Base-by-base conservation (phyloP, 106 monocot species). In the Dendrobium officinale region DNA sequence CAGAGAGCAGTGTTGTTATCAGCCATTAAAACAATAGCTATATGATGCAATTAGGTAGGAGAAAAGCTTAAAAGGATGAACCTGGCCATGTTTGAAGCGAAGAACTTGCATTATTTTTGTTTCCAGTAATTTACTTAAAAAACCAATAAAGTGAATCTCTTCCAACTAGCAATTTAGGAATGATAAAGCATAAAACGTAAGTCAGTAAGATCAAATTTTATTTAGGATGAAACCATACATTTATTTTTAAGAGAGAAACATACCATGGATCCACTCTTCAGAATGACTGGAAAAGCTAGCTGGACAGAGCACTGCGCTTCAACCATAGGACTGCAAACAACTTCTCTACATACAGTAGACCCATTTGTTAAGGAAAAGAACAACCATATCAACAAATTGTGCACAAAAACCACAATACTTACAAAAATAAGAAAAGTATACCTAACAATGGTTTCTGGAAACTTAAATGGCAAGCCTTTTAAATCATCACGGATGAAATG, bases 291-390 rank as follows among this genome's bases (percentile, higher is more conserved):
- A 77, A 99, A 99, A n/a, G 93, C 92, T 72, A 99, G 84, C 79
- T 99, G 99, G 55, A 99, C 99, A 91, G 86, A 95, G 77, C 99
- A 99, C 79, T 99, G 95, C 61, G 93, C 99, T 86, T 99, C 98
- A 67, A 99, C 99, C 99, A 99, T 99, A 80, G 95, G 98, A 77
- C 95, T 99, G 79, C 88, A 89, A 2, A 99, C 98, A 67, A 87
- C 85, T 83, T 99, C 98, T 80, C 98, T 99, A 77, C 75, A 91
- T 27, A 82, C 22, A 80, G 55, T 83, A 70, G 42, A 77, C 8
- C 42, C 29, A 67, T 19, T 79, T 58, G 19, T 72, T 22, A 55
- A 67, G 9, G 16, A 83, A 42, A 78, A 31, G 6, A 26, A 13
- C 24, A 75, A 17, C 13, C 5, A 24, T 27, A 72, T 22, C 22